phyloP scores from a whole-genome alignment of 441 rosid genomes.

The Erysimum pusillum region DNA sequence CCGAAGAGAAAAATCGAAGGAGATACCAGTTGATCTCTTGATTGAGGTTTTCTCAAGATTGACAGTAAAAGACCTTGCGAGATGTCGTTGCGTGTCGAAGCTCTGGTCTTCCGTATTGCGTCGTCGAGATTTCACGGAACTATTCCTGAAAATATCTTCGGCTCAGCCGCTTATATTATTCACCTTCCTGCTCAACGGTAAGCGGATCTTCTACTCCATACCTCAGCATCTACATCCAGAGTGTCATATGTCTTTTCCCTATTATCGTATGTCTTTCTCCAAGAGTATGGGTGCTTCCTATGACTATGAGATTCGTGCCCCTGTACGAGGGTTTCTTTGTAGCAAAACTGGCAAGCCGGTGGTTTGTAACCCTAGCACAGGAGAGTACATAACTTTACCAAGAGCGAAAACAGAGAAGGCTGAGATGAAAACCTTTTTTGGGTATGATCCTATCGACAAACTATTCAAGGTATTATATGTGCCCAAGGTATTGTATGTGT shows the following conservation, averaged over 20 bases:
- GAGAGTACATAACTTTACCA: neutral
- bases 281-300: neutral
- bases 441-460: neutral
- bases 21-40: neutral
- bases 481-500: neutral
- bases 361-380: slow-evolving; percentile 1
- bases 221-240: neutral
- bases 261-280: neutral
- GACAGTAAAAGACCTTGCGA: neutral
- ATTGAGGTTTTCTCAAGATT: neutral
- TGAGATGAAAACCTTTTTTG: neutral
- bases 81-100: neutral
- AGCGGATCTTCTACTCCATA: neutral
- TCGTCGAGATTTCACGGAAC: neutral
- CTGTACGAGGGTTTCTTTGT: slow-evolving; percentile 1
- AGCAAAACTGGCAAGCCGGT: neutral
- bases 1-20: neutral
- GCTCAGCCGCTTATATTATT: neutral
- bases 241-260: neutral
- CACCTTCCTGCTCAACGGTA: neutral
- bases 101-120: neutral
- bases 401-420: neutral
- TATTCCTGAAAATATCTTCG: neutral
- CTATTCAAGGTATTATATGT: neutral
- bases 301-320: neutral